Base-by-base conservation (phyloP, 192 early-diverging fungal species). In the Umbelopsis sp. region DNA sequence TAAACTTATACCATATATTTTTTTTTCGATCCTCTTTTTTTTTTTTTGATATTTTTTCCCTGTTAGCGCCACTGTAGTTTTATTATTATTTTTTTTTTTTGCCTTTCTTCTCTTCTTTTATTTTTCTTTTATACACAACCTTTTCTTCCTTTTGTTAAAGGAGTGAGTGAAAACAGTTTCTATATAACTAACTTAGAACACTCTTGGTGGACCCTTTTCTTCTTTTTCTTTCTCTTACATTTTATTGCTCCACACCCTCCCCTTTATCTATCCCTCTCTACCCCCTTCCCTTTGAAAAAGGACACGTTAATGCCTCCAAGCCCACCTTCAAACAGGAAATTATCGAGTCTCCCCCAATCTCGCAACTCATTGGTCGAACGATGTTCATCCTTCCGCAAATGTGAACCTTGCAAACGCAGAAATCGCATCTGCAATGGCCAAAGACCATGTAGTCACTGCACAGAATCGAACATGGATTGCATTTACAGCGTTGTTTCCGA, bases 401-500 rank as follows among this genome's bases (percentile, higher is more conserved):
- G 77, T 56, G 77, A 78, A 41, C 72, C 69, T 21, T 78, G 77
- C 51, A 52, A 52, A 62, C 43, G 77, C 45, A 56, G 72, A 20
- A 71, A 72, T 49, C 53, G 70, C 51, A 25, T 71, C 22, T 78
- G 77, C 44, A 78, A 78, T 31, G 73, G 72, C 14, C 76, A 72
- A 21, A 71, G 69, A 21, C 76, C 76, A 29, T 78, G 76, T 66
- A 45, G 56, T n/a, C 70, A 73, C 29, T 78, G 76, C 49, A 72
- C 67, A 24, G 76, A 73, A 16, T 65, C 54, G 16, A 68, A 49
- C n/a, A 52, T 67, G 36, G 77, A 74, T 2, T 78, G 77, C 59
- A 65, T 74, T 9, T 78, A 78, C 34, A 70, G 65, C 32, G 70
- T 78, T 21, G 65, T 73, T 4, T 73, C 71, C 21, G 76, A 77